These are phyloP conservation scores for Melastoma candidum DNA, from an alignment of 441 rosid species.

Conservation along the genomic window DNA sequence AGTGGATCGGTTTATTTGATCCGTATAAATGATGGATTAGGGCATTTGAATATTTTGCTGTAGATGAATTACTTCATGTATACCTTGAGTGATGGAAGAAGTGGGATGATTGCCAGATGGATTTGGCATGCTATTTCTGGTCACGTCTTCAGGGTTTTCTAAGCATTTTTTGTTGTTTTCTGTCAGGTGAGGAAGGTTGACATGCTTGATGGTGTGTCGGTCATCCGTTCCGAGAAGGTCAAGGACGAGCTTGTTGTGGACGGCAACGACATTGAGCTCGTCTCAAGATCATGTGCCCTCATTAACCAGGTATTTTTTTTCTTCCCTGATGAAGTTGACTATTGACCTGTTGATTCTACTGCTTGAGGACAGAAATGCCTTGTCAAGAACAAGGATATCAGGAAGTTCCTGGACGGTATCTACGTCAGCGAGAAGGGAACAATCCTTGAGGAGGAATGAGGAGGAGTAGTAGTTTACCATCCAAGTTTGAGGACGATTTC, in stretches of 20 bases:
- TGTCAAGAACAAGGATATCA: conserved; percentile 82
- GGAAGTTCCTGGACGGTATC: conserved; percentile 49
- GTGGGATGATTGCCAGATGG: too few species aligned
- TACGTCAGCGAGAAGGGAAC: conserved; percentile 54
- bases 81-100: too few species aligned
- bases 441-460: conserved; percentile 17
- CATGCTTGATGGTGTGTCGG: conserved; percentile 69
- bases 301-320: conserved; percentile 55
- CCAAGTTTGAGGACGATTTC: background rate
- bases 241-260: conserved; percentile 52
- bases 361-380: conserved; percentile 58
- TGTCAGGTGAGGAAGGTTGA: conserved; percentile 75
- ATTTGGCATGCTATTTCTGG: too few species aligned
- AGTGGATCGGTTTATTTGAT: too few species aligned
- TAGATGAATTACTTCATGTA: too few species aligned
- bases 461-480: background rate
- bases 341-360: background rate
- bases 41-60: too few species aligned
- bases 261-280: conserved; percentile 54
- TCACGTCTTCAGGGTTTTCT: too few species aligned
- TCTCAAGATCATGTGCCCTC: conserved; percentile 69
- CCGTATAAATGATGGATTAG: too few species aligned
- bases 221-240: conserved; percentile 72
- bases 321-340: background rate
- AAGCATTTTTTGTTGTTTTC: background rate